Conservation (phyloP, 2,329 filamentous ascomycete genomes). For the Ophiosphaerella narmari region DNA sequence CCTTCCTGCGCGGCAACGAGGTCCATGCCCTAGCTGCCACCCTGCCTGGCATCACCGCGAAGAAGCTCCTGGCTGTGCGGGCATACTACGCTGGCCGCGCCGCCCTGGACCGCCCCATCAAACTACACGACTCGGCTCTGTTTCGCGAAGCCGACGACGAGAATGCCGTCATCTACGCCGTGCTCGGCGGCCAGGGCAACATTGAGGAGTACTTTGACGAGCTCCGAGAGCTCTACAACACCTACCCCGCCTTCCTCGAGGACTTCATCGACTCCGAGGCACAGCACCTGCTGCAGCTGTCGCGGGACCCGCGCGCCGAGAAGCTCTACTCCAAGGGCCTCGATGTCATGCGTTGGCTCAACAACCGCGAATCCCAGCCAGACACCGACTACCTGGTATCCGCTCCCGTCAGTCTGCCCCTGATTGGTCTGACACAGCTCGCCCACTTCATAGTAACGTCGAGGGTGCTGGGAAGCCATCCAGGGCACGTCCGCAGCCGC, state of each 20-base stretch:
- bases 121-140: conserved; percentile 90
- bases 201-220: conserved; percentile 99
- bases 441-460: conserved; percentile 95
- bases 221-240: conserved; percentile 85
- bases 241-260: conserved; percentile 88
- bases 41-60: conserved; percentile 86
- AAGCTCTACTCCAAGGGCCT: conserved; percentile 98
- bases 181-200: conserved; percentile 97
- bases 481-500: conserved; percentile 82
- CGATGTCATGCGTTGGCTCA: conserved; percentile 92
- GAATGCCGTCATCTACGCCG: conserved; percentile 84
- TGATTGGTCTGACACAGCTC: conserved; percentile 95
- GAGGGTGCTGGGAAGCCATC: conserved; percentile 85
- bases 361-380: conserved; percentile 84
- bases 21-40: conserved; percentile 86
- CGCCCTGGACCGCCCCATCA: conserved; percentile 82
- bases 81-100: conserved; percentile 91
- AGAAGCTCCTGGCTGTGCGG: conserved; percentile 87
- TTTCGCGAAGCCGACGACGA: conserved; percentile 85
- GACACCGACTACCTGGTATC: conserved; percentile 76
- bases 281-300: conserved; percentile 82
- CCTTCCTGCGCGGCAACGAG: conserved; percentile 93
- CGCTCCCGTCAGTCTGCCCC: conserved; percentile 75
- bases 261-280: conserved; percentile 82
- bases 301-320: conserved; percentile 81